phyloP scores from a whole-genome alignment of 179 eudicot genomes.

The Beta macrorhiza region DNA sequence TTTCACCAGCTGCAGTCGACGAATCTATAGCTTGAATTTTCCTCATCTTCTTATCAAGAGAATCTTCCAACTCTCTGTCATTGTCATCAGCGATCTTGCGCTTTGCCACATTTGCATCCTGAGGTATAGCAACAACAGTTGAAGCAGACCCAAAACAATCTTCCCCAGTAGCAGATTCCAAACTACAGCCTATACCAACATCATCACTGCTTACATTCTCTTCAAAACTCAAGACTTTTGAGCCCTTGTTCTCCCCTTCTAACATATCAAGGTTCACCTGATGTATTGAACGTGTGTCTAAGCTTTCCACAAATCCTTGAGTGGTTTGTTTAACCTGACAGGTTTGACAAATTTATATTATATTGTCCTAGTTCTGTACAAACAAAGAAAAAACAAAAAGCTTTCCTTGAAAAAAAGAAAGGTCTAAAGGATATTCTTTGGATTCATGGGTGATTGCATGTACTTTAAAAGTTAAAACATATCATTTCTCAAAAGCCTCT shows the following conservation, averaged over 20 bases:
- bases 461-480: neutral
- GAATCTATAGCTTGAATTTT: conserved; percentile 27
- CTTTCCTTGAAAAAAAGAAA: neutral
- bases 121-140: conserved; percentile 12
- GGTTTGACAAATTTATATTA: neutral
- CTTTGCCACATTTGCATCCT: conserved; percentile 28
- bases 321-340: conserved; percentile 29
- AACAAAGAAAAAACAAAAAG: neutral
- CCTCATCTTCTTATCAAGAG: conserved; percentile 50
- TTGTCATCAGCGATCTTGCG: conserved; percentile 33
- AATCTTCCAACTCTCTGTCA: conserved; percentile 30
- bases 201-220: conserved; percentile 28
- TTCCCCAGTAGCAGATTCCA: conserved; percentile 18
- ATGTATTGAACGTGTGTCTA: conserved; percentile 20
- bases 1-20: conserved; percentile 14
- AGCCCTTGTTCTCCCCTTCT: conserved; percentile 27
- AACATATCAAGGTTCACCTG: conserved; percentile 21
- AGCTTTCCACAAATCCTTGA: conserved; percentile 33
- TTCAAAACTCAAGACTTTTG: conserved; percentile 18
- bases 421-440: neutral
- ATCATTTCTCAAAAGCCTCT: neutral
- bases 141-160: conserved; percentile 9
- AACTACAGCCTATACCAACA: conserved; percentile 11
- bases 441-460: neutral
- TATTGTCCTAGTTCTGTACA: neutral